phyloP scores from a whole-genome alignment of 805 yeast genomes.

The Teunomyces stri region DNA sequence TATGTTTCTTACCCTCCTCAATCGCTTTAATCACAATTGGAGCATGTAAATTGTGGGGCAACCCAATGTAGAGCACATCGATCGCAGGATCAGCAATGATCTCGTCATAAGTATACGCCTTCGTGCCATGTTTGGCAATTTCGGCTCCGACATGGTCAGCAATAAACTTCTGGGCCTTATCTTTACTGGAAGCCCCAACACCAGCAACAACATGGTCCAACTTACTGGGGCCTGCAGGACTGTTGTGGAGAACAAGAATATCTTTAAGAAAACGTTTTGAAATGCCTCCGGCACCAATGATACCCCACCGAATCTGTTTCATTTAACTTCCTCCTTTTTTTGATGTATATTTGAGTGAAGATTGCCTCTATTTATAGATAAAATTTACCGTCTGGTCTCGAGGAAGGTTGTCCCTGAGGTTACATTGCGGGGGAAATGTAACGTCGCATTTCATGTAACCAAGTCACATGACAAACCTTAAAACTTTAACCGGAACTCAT shows the following conservation, averaged over 20 bases:
- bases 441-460: not conserved
- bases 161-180: slow-evolving; percentile 36
- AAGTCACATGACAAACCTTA: not conserved
- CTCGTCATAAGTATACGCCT: slow-evolving; percentile 37
- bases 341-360: not conserved
- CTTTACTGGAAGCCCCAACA: slow-evolving; percentile 37
- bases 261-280: slow-evolving; percentile 45
- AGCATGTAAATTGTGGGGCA: slow-evolving; percentile 53
- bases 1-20: slow-evolving; percentile 47
- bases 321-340: slow-evolving; percentile 10
- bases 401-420: slow-evolving; percentile 3
- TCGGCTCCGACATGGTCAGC: slow-evolving; percentile 20
- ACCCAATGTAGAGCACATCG: slow-evolving; percentile 52
- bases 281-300: slow-evolving; percentile 49
- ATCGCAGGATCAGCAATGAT: slow-evolving; percentile 42
- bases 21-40: slow-evolving; percentile 44
- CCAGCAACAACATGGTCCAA: slow-evolving; percentile 34
- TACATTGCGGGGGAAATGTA: slow-evolving; percentile 3
- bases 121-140: slow-evolving; percentile 9
- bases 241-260: slow-evolving; percentile 21
- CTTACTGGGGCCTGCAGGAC: slow-evolving; percentile 19
- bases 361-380: not conserved
- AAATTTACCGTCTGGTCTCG: not conserved
- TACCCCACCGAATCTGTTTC: slow-evolving; percentile 39
- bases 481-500: not conserved